These are phyloP conservation scores for Pleurotus eryngii DNA, from an alignment of 768 basidiomycete genomes.

Conservation along the genomic window DNA sequence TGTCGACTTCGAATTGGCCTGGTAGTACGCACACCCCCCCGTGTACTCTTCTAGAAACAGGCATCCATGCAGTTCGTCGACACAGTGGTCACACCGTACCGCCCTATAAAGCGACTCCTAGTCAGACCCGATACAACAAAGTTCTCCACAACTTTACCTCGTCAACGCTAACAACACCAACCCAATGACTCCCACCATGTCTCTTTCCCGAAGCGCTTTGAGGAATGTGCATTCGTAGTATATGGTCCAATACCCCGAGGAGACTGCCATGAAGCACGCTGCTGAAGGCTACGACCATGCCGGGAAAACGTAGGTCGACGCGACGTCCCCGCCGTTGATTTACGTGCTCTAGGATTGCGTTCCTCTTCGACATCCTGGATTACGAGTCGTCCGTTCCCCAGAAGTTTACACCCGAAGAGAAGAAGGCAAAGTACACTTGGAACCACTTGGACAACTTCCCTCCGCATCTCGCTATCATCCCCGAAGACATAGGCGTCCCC, in stretches of 20 bases:
- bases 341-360: background rate
- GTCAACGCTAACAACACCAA: too few species aligned
- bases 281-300: background rate
- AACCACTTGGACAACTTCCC: conserved; percentile 16
- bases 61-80: too few species aligned
- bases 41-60: too few species aligned
- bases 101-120: too few species aligned
- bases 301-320: background rate
- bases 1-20: too few species aligned
- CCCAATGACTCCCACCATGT: too few species aligned
- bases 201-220: background rate
- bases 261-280: background rate
- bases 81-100: too few species aligned
- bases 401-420: conserved; percentile 1
- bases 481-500: background rate
- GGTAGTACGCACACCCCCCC: too few species aligned
- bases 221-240: background rate
- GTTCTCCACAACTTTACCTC: too few species aligned
- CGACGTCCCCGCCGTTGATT: too few species aligned
- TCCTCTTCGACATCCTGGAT: conserved; percentile 3
- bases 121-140: too few species aligned
- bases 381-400: conserved; percentile 9
- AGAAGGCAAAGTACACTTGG: conserved; percentile 13
- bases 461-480: conserved; percentile 17
- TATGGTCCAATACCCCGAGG: background rate